Evolutionary conservation across 345 rosid species (phyloP).

Genomic region (Salix koriyanagi): DNA sequence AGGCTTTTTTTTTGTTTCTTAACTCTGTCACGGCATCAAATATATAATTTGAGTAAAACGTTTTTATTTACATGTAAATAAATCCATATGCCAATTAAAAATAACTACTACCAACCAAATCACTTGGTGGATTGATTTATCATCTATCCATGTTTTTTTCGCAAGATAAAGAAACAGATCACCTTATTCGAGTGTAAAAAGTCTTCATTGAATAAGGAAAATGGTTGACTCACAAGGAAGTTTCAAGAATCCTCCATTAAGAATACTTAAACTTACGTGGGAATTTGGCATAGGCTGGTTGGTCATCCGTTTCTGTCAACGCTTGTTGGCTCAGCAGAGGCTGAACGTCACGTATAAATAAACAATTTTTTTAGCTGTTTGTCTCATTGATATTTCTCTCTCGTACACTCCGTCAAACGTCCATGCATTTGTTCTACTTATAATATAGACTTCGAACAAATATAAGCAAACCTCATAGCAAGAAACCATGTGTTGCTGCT

Average conservation of each 20-base stretch:
- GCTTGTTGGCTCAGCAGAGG: not conserved
- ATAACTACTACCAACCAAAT: too few species aligned
- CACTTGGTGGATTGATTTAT: not conserved
- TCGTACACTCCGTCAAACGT: not conserved
- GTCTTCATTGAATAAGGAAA: not conserved
- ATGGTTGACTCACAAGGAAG: not conserved
- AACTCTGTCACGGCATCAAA: too few species aligned
- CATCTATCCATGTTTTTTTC: not conserved
- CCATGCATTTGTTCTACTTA: not conserved
- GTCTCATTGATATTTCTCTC: not conserved
- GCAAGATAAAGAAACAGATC: not conserved
- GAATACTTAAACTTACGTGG: not conserved
- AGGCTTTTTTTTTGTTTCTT: too few species aligned
- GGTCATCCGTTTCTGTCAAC: constrained; percentile 1
- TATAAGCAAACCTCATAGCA: not conserved
- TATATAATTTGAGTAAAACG: too few species aligned
- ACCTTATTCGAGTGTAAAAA: not conserved
- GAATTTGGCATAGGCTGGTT: not conserved
- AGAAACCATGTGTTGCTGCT: constrained; percentile 27
- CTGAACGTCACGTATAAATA: not conserved
- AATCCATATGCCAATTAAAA: not conserved
- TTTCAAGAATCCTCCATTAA: not conserved
- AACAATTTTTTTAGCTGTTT: not conserved
- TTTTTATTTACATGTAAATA: not conserved
- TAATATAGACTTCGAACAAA: not conserved